phyloP scores from a whole-genome alignment of 805 yeast genomes.

The Ogataea allantospora region DNA sequence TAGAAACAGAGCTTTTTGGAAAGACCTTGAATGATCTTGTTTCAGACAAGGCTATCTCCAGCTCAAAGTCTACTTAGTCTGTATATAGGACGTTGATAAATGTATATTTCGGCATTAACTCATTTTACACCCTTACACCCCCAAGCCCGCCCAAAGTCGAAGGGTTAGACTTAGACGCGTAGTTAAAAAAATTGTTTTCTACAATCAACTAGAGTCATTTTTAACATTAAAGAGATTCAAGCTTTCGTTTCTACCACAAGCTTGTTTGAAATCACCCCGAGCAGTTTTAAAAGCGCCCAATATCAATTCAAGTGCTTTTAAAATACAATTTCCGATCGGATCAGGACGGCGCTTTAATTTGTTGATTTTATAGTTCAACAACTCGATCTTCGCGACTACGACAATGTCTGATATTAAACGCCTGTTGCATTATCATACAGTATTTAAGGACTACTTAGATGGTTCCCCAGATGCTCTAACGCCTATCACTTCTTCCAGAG shows the following conservation, averaged over 20 bases:
- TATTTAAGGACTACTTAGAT: conserved; percentile 49
- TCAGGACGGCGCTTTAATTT: conserved; percentile 1
- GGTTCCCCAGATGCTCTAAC: conserved; percentile 45
- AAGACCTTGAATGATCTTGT: conserved; percentile 4
- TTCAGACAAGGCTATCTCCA: not conserved
- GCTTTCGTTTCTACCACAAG: not conserved
- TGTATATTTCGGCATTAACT: conserved; percentile 10
- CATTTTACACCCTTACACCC: conserved; percentile 6
- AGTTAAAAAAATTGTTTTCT: conserved; percentile 3
- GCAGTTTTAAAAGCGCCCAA: not conserved
- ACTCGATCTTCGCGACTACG: not conserved
- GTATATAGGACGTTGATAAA: conserved; percentile 13
- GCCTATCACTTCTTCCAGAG: conserved; percentile 52
- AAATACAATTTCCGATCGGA: not conserved
- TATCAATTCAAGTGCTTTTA: not conserved
- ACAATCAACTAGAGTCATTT: not conserved
- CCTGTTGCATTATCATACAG: conserved; percentile 41
- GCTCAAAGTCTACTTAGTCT: conserved; percentile 9
- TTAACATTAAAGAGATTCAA: not conserved
- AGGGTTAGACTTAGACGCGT: conserved; percentile 1
- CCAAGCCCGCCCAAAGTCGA: not conserved
- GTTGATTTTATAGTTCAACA: conserved; percentile 1
- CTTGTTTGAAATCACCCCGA: not conserved
- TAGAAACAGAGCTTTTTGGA: conserved; percentile 40
- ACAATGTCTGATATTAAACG: conserved; percentile 20